A percentile compares a stretch with the other conserved stretches of the same genome.
These are phyloP conservation scores for Colletotrichum navitas DNA, from an alignment of 2,329 filamentous ascomycete species.

Conservation along the genomic window DNA sequence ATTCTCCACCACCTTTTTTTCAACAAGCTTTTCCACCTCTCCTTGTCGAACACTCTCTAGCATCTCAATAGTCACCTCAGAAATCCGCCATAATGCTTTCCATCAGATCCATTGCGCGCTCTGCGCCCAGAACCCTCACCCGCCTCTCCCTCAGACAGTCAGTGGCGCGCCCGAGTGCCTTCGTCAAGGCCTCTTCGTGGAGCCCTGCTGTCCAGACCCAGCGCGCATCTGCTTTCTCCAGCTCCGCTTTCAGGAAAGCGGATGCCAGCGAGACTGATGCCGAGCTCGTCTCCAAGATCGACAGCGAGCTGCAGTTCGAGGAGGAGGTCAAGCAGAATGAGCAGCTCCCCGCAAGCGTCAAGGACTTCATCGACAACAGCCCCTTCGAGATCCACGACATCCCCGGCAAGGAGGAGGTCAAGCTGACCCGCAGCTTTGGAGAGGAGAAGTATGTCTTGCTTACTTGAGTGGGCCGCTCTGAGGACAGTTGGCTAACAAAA, in stretches of 20 bases:
- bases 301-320: conserved; percentile 87
- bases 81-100: conserved; percentile 73
- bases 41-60: conserved; percentile 10
- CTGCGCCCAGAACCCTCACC: conserved; percentile 73
- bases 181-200: conserved; percentile 59
- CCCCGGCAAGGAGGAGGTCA: conserved; percentile 87
- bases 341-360: conserved; percentile 80
- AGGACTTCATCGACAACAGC: conserved; percentile 89
- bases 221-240: conserved; percentile 64
- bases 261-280: conserved; percentile 71
- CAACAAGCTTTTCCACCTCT: conserved; percentile 6
- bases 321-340: conserved; percentile 81
- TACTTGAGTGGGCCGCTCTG: background rate
- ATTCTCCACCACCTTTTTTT: background rate
- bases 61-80: background rate
- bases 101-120: conserved; percentile 73
- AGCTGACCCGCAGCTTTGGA: conserved; percentile 84
- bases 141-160: conserved; percentile 68
- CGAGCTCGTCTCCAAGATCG: conserved; percentile 88
- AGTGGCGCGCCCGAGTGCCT: conserved; percentile 61
- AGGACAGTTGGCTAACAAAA: background rate
- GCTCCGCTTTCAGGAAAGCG: conserved; percentile 56
- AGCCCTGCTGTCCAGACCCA: conserved; percentile 54
- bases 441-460: conserved; percentile 81
- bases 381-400: conserved; percentile 87